Percentiles rank a stretch among this genome's conserved stretches.
Evolutionary conservation across 306 rosid species (phyloP).

Genomic region (Mimosa bimucronata): DNA sequence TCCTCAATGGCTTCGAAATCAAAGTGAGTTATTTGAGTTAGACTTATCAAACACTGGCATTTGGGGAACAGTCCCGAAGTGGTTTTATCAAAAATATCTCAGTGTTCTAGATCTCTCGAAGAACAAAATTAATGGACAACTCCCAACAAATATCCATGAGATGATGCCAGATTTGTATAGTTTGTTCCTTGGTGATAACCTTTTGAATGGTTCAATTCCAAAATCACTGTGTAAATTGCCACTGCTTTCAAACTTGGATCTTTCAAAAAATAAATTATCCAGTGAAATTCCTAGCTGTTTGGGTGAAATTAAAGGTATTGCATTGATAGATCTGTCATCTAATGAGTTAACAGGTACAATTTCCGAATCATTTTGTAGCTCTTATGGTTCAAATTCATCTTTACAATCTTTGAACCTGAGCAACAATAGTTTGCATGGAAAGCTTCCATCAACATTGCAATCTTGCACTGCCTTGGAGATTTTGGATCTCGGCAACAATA

Average conservation of each 20-base stretch:
- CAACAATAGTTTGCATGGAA: not conserved
- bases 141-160: not conserved
- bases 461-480: not conserved
- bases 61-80: not conserved
- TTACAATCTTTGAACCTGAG: not conserved
- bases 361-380: not conserved
- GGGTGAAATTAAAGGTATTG: too few relatives aligned
- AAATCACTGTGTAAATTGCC: too few relatives aligned
- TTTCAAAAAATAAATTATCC: not conserved
- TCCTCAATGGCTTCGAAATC: not conserved
- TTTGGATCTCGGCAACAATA: not conserved
- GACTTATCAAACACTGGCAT: not conserved
- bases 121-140: not conserved
- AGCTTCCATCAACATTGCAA: not conserved
- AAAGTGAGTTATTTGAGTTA: not conserved
- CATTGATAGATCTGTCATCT: too few relatives aligned
- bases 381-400: fast-evolving
- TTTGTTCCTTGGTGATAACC: not conserved
- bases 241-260: not conserved
- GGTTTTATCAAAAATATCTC: not conserved
- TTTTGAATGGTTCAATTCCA: too few relatives aligned
- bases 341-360: not conserved
- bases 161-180: not conserved
- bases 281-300: not conserved
- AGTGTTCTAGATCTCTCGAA: not conserved